These are phyloP conservation scores for Rosa lucieae DNA, from an alignment of 306 rosid species.

Conservation along the genomic window DNA sequence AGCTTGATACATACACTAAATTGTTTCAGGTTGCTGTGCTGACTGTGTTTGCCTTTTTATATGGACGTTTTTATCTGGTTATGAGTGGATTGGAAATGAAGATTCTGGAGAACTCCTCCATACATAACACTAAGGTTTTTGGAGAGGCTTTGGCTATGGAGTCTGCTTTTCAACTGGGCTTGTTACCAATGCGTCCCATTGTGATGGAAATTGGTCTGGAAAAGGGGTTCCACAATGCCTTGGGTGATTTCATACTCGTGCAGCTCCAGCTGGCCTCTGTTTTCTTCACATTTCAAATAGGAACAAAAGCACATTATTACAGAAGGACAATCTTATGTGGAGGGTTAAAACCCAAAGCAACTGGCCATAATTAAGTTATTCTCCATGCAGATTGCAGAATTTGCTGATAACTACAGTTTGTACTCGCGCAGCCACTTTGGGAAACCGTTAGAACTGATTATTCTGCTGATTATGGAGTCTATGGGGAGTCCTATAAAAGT, in stretches of 20 bases:
- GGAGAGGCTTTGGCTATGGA: constrained; percentile 88
- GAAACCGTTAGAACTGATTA: constrained; percentile 80
- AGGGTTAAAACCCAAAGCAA: constrained; percentile 80
- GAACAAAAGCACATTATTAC: constrained; percentile 68
- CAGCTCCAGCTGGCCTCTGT: constrained; percentile 94
- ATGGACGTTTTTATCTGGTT: constrained; percentile 87
- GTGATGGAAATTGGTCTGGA: constrained; percentile 94
- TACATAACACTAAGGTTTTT: constrained; percentile 65
- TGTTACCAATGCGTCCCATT: constrained; percentile 79
- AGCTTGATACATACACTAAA: constrained; percentile 13
- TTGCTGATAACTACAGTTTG: constrained; percentile 85
- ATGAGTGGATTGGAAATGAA: constrained; percentile 88
- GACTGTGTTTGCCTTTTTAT: constrained; percentile 72
- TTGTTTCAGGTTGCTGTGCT: constrained; percentile 76
- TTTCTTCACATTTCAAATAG: constrained; percentile 73
- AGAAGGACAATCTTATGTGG: constrained; percentile 95
- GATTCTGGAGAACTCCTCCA: constrained; percentile 51
- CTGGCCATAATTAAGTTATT: constrained; percentile 85
- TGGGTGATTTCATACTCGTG: constrained; percentile 89
- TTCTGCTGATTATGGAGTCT: constrained; percentile 62
- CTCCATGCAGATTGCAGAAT: constrained; percentile 83
- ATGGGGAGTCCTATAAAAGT: constrained; percentile 59
- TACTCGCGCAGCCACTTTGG: constrained; percentile 91
- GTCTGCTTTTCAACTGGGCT: constrained; percentile 72
- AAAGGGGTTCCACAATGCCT: constrained; percentile 89